Evolutionary conservation across 192 early-diverging fungal genomes (phyloP).

Genomic region (Podila verticillata): DNA sequence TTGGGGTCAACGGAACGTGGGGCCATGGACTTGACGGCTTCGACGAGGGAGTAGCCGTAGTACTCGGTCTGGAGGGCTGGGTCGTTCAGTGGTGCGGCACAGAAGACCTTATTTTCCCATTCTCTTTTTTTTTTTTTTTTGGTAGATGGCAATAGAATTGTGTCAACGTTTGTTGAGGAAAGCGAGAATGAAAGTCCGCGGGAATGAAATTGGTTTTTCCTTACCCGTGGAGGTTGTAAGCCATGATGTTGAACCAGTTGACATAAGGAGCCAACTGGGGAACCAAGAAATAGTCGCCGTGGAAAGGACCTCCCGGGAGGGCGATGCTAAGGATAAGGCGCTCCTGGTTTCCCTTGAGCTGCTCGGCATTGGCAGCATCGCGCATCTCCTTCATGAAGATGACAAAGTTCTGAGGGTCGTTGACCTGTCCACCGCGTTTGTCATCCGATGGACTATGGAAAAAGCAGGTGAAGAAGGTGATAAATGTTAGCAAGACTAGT

Average conservation of each 20-base stretch:
- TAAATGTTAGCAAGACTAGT: not conserved
- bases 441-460: conserved; percentile 20
- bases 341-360: conserved; percentile 17
- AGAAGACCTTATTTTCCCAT: conserved; percentile 47
- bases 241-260: conserved; percentile 53
- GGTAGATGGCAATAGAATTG: too few relatives aligned
- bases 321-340: conserved; percentile 43
- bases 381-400: conserved; percentile 40
- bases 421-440: conserved; percentile 24
- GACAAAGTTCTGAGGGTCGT: conserved; percentile 45
- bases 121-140: not conserved
- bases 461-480: too few relatives aligned
- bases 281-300: conserved; percentile 30
- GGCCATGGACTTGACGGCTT: conserved; percentile 43
- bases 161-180: too few relatives aligned
- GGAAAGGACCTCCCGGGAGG: conserved; percentile 39
- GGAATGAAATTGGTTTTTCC: too few relatives aligned
- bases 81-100: conserved; percentile 40
- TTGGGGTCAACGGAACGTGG: conserved; percentile 28
- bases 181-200: too few relatives aligned
- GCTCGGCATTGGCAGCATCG: conserved; percentile 28
- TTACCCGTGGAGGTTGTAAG: conserved; percentile 46
- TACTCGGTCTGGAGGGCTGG: conserved; percentile 29
- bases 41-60: conserved; percentile 39
- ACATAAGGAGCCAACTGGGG: conserved; percentile 35